Conservation (phyloP, 805 yeast genomes). For the Yarrowia sp. region DNA sequence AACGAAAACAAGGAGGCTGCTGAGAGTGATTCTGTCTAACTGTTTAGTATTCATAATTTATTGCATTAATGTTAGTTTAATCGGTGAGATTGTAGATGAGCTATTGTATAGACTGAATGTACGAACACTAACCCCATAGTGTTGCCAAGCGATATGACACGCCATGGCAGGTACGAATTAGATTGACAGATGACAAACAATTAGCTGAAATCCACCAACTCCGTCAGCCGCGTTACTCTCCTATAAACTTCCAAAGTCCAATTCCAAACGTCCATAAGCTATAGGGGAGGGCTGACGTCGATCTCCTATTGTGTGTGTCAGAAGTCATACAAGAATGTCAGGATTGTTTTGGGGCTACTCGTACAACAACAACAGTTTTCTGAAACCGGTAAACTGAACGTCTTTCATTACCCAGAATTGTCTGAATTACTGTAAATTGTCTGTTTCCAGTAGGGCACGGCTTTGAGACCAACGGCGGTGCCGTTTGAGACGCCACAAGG, state of each 20-base stretch:
- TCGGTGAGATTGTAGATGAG: no score
- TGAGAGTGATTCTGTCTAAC: conserved; percentile 29
- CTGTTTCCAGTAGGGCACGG: neutral
- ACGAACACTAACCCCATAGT: no score
- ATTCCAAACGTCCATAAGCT: neutral
- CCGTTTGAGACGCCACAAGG: conserved; percentile 8
- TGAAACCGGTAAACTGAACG: neutral
- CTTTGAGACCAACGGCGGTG: neutral
- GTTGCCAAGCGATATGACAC: neutral
- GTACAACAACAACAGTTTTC: neutral
- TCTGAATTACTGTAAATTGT: neutral
- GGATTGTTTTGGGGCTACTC: no score
- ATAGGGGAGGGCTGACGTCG: conserved; percentile 13
- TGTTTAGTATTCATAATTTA: conserved; percentile 18
- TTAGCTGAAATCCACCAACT: neutral
- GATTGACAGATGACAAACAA: neutral
- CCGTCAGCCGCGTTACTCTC: neutral
- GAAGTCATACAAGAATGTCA: neutral
- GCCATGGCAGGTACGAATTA: neutral
- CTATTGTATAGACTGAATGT: no score
- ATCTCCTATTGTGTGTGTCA: neutral
- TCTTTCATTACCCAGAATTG: neutral
- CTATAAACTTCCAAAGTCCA: neutral
- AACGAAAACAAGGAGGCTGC: conserved; percentile 19
- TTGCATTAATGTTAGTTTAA: conserved; percentile 26